A percentile compares a stretch with the other conserved stretches of the same genome.
These are phyloP conservation scores for Microcera coccophila DNA, from an alignment of 2,329 filamentous ascomycete species.

Conservation along the genomic window DNA sequence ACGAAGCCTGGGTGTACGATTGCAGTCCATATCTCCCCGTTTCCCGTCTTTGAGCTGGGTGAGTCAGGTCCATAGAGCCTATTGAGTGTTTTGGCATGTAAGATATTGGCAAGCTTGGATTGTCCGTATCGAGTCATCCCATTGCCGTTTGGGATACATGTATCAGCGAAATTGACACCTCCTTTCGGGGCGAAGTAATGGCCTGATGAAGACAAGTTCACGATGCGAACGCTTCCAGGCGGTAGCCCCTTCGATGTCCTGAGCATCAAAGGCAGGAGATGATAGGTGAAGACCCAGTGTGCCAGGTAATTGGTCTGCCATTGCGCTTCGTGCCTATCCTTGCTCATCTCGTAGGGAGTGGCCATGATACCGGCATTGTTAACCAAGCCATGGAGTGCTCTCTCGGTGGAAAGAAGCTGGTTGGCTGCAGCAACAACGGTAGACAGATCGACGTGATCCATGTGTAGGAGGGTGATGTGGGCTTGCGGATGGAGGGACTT, in stretches of 20 bases:
- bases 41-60: background rate
- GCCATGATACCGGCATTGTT: conserved; percentile 13
- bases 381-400: conserved; percentile 2
- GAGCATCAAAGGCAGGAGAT: conserved; percentile 11
- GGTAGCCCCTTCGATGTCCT: conserved; percentile 7
- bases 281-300: background rate
- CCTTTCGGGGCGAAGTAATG: conserved; percentile 12
- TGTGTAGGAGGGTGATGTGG: background rate
- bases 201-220: conserved; percentile 15
- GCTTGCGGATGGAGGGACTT: background rate
- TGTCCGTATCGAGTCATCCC: conserved; percentile 13
- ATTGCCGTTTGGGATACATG: background rate
- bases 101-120: conserved; percentile 17
- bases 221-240: conserved; percentile 10
- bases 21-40: conserved; percentile 10
- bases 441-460: background rate
- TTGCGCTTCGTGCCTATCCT: conserved; percentile 37
- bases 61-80: conserved; percentile 14
- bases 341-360: conserved; percentile 27
- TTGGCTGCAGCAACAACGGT: background rate
- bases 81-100: conserved; percentile 13
- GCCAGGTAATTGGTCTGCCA: conserved; percentile 36
- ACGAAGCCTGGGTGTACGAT: conserved; percentile 16
- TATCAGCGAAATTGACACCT: conserved; percentile 11
- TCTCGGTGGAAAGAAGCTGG: background rate